phyloP scores from a whole-genome alignment of 176 grass and related monocot genomes.

The Hordeum marinum region DNA sequence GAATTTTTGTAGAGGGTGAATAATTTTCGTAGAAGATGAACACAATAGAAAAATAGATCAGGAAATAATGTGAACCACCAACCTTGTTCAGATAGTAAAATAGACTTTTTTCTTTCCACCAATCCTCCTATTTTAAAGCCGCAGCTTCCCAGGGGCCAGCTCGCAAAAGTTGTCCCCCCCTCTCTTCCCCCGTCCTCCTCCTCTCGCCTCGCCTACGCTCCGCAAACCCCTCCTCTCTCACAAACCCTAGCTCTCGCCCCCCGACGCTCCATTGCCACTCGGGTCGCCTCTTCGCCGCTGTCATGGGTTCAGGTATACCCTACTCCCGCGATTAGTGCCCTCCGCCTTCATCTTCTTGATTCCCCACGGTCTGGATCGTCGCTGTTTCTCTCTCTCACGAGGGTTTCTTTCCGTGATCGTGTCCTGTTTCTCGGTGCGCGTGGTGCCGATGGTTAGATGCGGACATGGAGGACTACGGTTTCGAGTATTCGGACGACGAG shows the following conservation, averaged over 20 bases:
- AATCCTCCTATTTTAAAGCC: background rate
- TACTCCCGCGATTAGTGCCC: background rate
- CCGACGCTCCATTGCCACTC: background rate
- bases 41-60: too few species aligned
- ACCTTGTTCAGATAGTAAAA: too few species aligned
- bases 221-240: constrained; percentile 15
- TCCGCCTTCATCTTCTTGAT: background rate
- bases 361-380: background rate
- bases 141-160: background rate
- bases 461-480: constrained; percentile 99
- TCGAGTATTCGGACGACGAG: constrained; percentile 98
- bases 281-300: background rate
- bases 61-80: too few species aligned
- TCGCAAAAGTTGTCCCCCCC: background rate
- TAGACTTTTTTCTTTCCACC: too few species aligned
- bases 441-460: constrained; percentile 47
- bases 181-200: background rate
- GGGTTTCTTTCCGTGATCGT: constrained; percentile 8
- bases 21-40: too few species aligned
- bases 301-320: constrained; percentile 69
- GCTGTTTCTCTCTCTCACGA: background rate
- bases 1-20: too few species aligned
- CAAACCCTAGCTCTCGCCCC: constrained; percentile 36
- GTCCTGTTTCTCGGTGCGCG: background rate
- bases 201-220: background rate